Percentiles rank a stretch among this genome's conserved stretches.
These are phyloP conservation scores for Zygoascus flipseniorum DNA, from an alignment of 805 yeast genomes.

Conservation along the genomic window DNA sequence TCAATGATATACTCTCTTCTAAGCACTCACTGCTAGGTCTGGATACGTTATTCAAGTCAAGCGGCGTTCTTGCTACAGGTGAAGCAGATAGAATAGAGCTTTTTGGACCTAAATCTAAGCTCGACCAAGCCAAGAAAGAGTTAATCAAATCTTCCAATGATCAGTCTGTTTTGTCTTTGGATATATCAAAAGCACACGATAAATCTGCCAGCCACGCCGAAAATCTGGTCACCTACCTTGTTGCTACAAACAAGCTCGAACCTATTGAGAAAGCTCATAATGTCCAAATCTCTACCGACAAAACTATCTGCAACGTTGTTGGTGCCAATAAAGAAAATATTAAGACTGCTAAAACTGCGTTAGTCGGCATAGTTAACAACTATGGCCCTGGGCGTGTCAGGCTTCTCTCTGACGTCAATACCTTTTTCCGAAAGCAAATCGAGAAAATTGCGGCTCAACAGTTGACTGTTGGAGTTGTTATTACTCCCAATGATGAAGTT, in stretches of 20 bases:
- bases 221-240: conserved; percentile 59
- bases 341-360: conserved; percentile 59
- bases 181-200: conserved; percentile 84
- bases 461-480: conserved; percentile 44
- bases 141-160: conserved; percentile 55
- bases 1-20: conserved; percentile 49
- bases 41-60: conserved; percentile 20
- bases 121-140: conserved; percentile 51
- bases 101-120: conserved; percentile 49
- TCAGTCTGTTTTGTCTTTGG: conserved; percentile 58
- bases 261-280: conserved; percentile 34
- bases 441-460: conserved; percentile 21
- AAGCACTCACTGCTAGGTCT: conserved; percentile 57
- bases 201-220: conserved; percentile 70
- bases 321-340: conserved; percentile 42
- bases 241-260: conserved; percentile 23
- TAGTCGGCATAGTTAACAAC: conserved; percentile 66
- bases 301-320: conserved; percentile 54
- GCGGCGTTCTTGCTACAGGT: conserved; percentile 35
- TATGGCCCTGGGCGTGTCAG: conserved; percentile 59
- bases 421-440: conserved; percentile 46
- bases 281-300: conserved; percentile 43
- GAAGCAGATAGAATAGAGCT: conserved; percentile 38
- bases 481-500: conserved; percentile 26
- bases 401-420: conserved; percentile 55